Conservation (phyloP, 2,329 filamentous ascomycete species). For the Cryphonectria japonica region DNA sequence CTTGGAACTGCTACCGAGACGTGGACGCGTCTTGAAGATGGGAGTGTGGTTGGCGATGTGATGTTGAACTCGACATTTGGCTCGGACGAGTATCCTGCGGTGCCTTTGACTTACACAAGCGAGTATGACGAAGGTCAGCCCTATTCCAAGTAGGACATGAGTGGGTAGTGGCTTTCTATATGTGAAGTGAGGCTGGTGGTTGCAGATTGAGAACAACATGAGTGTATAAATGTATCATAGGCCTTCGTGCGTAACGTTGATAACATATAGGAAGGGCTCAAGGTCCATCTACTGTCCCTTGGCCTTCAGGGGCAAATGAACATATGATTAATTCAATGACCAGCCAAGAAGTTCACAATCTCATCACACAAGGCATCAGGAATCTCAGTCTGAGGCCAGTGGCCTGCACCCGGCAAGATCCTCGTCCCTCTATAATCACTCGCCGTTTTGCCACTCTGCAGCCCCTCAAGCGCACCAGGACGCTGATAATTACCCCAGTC, state of each 20-base stretch:
- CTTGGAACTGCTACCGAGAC: slow-evolving; percentile 49
- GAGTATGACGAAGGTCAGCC: slow-evolving; percentile 1
- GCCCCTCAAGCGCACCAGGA: slow-evolving; percentile 62
- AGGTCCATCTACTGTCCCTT: too few species aligned
- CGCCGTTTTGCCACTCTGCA: slow-evolving; percentile 54
- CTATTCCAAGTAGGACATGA: not conserved
- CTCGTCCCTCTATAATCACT: slow-evolving; percentile 55
- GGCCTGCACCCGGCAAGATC: slow-evolving; percentile 64
- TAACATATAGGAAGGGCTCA: not conserved
- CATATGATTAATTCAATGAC: not conserved
- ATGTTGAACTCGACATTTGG: slow-evolving; percentile 59
- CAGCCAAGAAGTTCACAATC: slow-evolving; percentile 7
- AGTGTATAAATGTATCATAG: too few species aligned
- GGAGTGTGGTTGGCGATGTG: slow-evolving; percentile 54
- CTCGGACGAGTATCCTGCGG: slow-evolving; percentile 13
- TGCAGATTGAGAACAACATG: too few species aligned
- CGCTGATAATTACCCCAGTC: slow-evolving; percentile 74
- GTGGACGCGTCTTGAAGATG: slow-evolving; percentile 65
- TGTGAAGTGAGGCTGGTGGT: too few species aligned
- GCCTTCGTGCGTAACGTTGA: too few species aligned
- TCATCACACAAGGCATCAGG: slow-evolving; percentile 6
- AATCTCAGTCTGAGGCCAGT: slow-evolving; percentile 61
- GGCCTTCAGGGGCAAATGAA: too few species aligned
- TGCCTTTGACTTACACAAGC: slow-evolving; percentile 16
- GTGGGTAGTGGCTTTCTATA: too few species aligned